Base-by-base conservation (phyloP, 2,329 filamentous ascomycete species). In the Eutypa lata region DNA sequence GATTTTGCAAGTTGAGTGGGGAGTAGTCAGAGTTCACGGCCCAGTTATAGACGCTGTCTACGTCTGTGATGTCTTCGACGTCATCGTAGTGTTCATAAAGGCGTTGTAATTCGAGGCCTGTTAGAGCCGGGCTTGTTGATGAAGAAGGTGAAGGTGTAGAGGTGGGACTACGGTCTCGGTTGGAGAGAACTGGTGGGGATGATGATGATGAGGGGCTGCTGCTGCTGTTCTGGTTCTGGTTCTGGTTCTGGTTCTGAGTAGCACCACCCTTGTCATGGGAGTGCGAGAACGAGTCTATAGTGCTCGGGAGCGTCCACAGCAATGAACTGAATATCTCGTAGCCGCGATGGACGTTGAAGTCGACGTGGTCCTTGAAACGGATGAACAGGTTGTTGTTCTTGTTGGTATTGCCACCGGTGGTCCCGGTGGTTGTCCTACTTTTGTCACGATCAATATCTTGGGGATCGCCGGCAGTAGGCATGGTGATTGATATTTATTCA, bases 21-120 rank as follows among this genome's bases (percentile, higher is more conserved):
- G 74, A 78, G 64, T 78, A 79, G 2, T 71, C 67, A 16, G 75
- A 77, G 45, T 65, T 61, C 16, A 62, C 54, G 44, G 68, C 61
- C 65, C 75, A 77, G 16, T 61, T 60, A 45, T 68, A 62, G 57
- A 73, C 69, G 43, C 62, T 59, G 11, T 57, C 51, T 44, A 49
- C 21, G 21, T 21, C 42, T 24, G 56, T 38, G 37, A 22, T 14
- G 26, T n/a, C 18, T 11, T 43, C 48, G 7, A 44, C 8, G 24
- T 44, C 3, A 31, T 11, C 40, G 8, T 13, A 2, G 21, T 24
- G 13, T 6, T 22, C 40, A 16, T 11, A 7, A 21, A n/a, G n/a
- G n/a, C n/a, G n/a, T n/a, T n/a, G n/a, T n/a, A 31, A 10, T 31
- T 31, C 26, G 6, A 5, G 26, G 26, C 26, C 26, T 10, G 5